phyloP scores from a whole-genome alignment of 129 eudicot species.

The Flaveria bidentis region DNA sequence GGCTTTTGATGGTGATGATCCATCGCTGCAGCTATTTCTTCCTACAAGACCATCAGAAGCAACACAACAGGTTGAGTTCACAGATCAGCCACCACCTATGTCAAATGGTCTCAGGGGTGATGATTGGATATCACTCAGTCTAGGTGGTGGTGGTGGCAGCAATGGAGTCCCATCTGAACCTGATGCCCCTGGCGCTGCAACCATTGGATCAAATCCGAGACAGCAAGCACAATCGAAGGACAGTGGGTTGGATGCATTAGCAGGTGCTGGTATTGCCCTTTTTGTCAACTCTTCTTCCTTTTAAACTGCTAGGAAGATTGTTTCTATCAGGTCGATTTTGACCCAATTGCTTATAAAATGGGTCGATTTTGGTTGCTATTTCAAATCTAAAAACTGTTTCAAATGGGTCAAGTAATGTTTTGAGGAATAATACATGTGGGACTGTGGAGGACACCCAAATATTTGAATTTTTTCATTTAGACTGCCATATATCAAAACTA shows the following conservation, averaged over 20 bases:
- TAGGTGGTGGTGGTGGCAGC: constrained; percentile 70
- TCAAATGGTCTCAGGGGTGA: constrained; percentile 63
- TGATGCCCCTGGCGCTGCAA: constrained; percentile 23
- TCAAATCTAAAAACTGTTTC: background rate
- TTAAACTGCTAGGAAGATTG: background rate
- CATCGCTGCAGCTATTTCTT: constrained; percentile 79
- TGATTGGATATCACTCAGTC: constrained; percentile 93
- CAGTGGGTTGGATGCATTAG: constrained; percentile 59
- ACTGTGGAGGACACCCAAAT: background rate
- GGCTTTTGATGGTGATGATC: constrained; percentile 71
- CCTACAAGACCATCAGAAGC: constrained; percentile 77
- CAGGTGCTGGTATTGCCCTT: constrained; percentile 55
- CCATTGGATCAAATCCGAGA: constrained; percentile 39
- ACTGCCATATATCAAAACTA: no score
- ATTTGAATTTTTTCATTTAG: no score
- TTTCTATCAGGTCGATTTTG: background rate
- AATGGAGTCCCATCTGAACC: constrained; percentile 48
- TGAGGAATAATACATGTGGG: background rate
- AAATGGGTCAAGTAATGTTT: background rate
- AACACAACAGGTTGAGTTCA: constrained; percentile 43
- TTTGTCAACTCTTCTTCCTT: background rate
- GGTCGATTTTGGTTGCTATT: background rate
- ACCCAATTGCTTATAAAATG: background rate
- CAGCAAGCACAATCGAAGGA: constrained; percentile 47
- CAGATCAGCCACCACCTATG: constrained; percentile 51